Conservation (phyloP, 768 basidiomycete genomes). For the Boletus coccyginus region DNA sequence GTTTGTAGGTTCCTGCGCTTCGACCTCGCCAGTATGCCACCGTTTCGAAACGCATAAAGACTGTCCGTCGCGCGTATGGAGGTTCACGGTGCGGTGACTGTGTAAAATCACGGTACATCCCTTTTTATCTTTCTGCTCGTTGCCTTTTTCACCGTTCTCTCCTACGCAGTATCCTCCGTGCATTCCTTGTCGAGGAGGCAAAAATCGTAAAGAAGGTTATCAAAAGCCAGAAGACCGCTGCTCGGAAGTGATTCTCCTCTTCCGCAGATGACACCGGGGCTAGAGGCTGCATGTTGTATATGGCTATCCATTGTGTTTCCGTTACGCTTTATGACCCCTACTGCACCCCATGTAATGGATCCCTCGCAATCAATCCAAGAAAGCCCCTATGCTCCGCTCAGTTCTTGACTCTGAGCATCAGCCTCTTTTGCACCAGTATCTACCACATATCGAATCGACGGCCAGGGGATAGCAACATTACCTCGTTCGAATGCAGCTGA, state of each 20-base stretch:
- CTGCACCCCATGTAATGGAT: slow-evolving; percentile 23
- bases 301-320: slow-evolving; percentile 11
- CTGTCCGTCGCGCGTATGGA: slow-evolving; percentile 93
- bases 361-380: slow-evolving; percentile 9
- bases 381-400: slow-evolving; percentile 1
- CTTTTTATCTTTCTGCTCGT: not conserved
- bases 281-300: slow-evolving; percentile 7
- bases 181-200: slow-evolving; percentile 99
- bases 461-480: not conserved
- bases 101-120: slow-evolving; percentile 85
- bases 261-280: not conserved
- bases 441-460: not conserved
- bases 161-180: slow-evolving; percentile 79
- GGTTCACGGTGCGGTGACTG: slow-evolving; percentile 96
- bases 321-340: slow-evolving; percentile 11
- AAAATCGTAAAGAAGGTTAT: slow-evolving; percentile 99
- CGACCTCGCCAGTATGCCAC: slow-evolving; percentile 95
- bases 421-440: not conserved
- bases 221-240: slow-evolving; percentile 64
- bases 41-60: slow-evolving; percentile 97
- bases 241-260: slow-evolving; percentile 23
- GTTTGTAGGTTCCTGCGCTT: slow-evolving; percentile 80
- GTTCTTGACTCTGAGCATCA: not conserved
- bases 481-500: not conserved
- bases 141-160: not conserved